These are phyloP conservation scores for Phytophthora meadii DNA, from an alignment of 352 stramenopile genomes.

Conservation along the genomic window DNA sequence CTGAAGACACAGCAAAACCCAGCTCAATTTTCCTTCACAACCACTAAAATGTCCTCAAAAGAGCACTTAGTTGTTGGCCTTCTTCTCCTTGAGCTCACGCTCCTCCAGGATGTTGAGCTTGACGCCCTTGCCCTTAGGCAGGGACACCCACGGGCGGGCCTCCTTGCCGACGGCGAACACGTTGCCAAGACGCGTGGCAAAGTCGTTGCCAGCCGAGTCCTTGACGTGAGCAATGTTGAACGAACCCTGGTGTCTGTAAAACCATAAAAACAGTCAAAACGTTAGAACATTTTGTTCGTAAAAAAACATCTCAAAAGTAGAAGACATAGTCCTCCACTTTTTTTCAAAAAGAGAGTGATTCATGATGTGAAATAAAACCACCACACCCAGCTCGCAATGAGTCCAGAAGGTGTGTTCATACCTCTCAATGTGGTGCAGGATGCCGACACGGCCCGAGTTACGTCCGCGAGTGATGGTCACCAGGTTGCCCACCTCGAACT, in stretches of 20 bases:
- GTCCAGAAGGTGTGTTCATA: constrained; percentile 91
- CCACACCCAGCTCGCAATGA: constrained; percentile 91
- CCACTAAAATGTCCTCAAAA: constrained; percentile 12
- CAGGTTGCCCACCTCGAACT: constrained; percentile 98
- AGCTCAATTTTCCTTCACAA: constrained; percentile 6
- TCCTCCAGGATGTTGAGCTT: constrained; percentile 99
- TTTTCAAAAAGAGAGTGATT: too few species aligned
- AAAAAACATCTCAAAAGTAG: constrained; percentile 3
- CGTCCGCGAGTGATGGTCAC: constrained; percentile 98
- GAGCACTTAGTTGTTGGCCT: constrained; percentile 67
- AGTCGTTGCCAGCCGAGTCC: constrained; percentile 97
- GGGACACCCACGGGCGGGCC: constrained; percentile 92
- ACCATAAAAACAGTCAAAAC: constrained; percentile 20
- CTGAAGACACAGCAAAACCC: constrained; percentile 26
- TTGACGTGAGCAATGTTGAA: constrained; percentile 99
- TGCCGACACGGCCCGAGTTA: constrained; percentile 97
- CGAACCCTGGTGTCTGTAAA: constrained; percentile 95
- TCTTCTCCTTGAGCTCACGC: constrained; percentile 81
- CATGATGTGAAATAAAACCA: constrained; percentile 38
- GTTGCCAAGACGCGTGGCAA: constrained; percentile 97
- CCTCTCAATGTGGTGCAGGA: constrained; percentile 97
- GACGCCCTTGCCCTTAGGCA: constrained; percentile 99
- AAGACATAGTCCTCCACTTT: not conserved
- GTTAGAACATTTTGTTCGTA: constrained; percentile 20
- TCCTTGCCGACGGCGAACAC: constrained; percentile 98